Evolutionary conservation across 805 yeast species (phyloP), one percentile per base, ranked within the genome.

Genomic region (Myxozyma kluyveri): DNA sequence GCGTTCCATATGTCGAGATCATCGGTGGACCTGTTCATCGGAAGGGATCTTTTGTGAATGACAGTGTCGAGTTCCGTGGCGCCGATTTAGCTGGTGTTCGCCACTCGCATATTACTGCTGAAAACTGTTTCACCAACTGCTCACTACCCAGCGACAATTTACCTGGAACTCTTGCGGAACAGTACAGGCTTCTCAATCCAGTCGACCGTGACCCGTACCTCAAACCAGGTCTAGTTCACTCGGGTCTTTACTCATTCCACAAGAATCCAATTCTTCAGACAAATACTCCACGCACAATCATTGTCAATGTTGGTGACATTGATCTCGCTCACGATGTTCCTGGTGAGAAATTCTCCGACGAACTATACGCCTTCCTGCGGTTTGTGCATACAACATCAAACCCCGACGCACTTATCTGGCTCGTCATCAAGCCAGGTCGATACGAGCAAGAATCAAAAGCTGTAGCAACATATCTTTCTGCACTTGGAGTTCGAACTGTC

Each of bases 1-100:
- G 33, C 23, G 10, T 19, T 23, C 59, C 60, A 4, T 56, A 56
- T 27, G 59, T 56, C 18, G 60, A 56, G 49, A 52, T 56, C 32
- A 35, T 56, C 10, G 60, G 60, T 9, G 60, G 60, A 0, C 45
- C 48, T 14, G 47, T 45, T 2, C 43, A 47, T 21, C 3, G 5
- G 19, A 32, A 44, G 10, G 40, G 38, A 14, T 10, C 37, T 6
- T 56, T 56, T 33, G 50, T 50, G 5, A 10, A 19, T 17, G n/a
- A 19, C 9, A 54, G 59, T 22, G 40, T 47, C 14, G 52, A 56
- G 36, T 56, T 46, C 44, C 19, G 14, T 18, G 60, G 57, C 5
- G 58, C 60, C 4, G 59, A 53, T 19, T 19, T 21, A 3, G 40
- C 54, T 14, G 45, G 46, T 5, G 32, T 41, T 22, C 26, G 57